These are phyloP conservation scores for Fraxinus baroniana DNA, from an alignment of 305 asterid genomes.

Conservation along the genomic window DNA sequence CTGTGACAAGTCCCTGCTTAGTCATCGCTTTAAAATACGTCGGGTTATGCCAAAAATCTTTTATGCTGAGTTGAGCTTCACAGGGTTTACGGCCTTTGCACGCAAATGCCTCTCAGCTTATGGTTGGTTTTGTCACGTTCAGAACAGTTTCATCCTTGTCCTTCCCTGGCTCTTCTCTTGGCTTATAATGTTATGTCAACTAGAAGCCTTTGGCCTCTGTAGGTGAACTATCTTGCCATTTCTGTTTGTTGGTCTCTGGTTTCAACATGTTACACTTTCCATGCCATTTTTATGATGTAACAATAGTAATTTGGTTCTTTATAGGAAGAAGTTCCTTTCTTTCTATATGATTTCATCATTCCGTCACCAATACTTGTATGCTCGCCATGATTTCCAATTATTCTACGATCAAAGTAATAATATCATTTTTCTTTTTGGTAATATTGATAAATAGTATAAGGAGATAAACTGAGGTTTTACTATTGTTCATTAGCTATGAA, in stretches of 20 bases:
- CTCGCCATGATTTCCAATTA: background rate
- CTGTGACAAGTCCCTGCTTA: background rate
- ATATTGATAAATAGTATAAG: background rate
- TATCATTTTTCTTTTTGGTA: background rate
- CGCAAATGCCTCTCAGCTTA: background rate
- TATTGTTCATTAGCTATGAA: slow-evolving; percentile 30
- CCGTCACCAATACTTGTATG: background rate
- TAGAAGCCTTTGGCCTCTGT: background rate
- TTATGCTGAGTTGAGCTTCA: background rate
- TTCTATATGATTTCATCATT: background rate
- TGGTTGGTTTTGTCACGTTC: background rate
- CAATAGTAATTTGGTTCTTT: background rate
- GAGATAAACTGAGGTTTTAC: slow-evolving; percentile 16
- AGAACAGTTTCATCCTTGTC: background rate
- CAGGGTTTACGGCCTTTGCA: background rate
- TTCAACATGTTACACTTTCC: background rate
- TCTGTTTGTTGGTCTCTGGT: background rate
- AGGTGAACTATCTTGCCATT: background rate
- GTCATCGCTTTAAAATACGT: background rate
- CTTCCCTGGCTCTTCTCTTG: background rate
- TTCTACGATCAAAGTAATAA: background rate
- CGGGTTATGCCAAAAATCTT: background rate
- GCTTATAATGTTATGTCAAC: background rate
- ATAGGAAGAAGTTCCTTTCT: background rate
- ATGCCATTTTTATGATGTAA: background rate